Evolutionary conservation across 2,329 filamentous ascomycete genomes (phyloP), one percentile per base, ranked within the genome.

Genomic region (Stagonosporopsis cucurbitacearum): DNA sequence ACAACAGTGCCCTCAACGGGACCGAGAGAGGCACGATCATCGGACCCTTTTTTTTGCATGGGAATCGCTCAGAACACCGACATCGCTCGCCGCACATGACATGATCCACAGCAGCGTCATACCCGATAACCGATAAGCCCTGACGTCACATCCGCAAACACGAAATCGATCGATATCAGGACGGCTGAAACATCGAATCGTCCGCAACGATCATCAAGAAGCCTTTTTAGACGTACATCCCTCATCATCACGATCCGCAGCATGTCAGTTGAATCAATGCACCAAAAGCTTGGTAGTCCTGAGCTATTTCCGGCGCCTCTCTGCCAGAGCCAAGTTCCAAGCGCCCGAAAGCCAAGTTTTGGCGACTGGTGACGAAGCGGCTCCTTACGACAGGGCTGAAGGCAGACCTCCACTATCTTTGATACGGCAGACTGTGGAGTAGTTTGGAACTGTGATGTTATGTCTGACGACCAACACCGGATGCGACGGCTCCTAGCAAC

Each of bases 291-390:
- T 55, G 35, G 44, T 43, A 28, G 23, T 9, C 17, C 12, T 11
- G 6, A n/a, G 13, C 42, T 26, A 15, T 32, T 35, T 12, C 23
- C 32, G 30, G 32, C 43, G 19, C 37, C 15, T 36, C n/a, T 23
- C 15, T 23, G 28, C 43, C 30, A 25, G 40, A 54, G 50, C 51
- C 57, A 59, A 59, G 57, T 51, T 56, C 11, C 40, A 50, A 57
- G 52, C 45, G 55, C 46, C 55, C 55, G 52, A 44, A 52, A 57
- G 58, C 59, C 59, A 59, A 61, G 55, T 57, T 55, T 51, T 45
- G 40, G 47, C 17, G 36, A 17, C 19, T 46, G 15, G 42, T 50
- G 53, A 56, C 47, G 53, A 47, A 36, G 49, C 36, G 43, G 58
- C 50, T 26, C 26, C 50, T 25, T 52, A 19, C 28, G 15, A 9